A percentile compares a stretch with the other conserved stretches of the same genome.
These are phyloP conservation scores for Eucalyptus virginea DNA, from an alignment of 345 rosid species.

Conservation along the genomic window DNA sequence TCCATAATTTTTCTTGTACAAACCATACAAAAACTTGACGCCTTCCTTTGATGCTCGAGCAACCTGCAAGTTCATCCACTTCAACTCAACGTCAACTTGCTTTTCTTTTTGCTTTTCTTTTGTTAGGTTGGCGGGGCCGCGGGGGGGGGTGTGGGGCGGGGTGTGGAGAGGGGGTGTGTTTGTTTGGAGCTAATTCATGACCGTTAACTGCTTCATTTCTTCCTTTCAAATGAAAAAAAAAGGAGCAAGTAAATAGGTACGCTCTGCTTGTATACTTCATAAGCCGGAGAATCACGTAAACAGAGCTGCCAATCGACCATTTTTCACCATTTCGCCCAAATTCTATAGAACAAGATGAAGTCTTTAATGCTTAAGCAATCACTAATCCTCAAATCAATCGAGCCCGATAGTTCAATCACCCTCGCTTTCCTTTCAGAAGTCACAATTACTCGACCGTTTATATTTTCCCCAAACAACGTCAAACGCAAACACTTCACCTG, in stretches of 20 bases:
- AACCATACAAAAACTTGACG: slow-evolving; percentile 55
- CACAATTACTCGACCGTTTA: neutral
- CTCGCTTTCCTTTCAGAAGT: neutral
- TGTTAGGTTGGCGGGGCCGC: neutral
- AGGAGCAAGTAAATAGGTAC: neutral
- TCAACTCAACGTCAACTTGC: neutral
- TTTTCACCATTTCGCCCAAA: neutral
- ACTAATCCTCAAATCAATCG: neutral
- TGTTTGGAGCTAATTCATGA: neutral
- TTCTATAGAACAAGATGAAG: neutral
- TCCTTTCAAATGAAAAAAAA: neutral
- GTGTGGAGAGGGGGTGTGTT: accelerated
- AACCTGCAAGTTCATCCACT: slow-evolving; percentile 23
- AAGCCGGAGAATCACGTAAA: neutral
- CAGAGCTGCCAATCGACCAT: neutral
- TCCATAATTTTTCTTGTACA: slow-evolving; percentile 69
- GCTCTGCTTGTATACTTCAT: neutral
- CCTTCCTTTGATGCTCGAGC: slow-evolving; percentile 86
- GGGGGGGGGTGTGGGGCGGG: too few relatives aligned
- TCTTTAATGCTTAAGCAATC: neutral
- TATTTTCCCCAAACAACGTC: neutral
- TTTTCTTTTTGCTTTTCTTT: neutral
- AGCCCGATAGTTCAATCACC: neutral
- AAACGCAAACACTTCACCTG: slow-evolving; percentile 29
- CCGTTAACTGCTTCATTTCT: neutral